Percentiles rank a stretch among this genome's conserved stretches.
Conservation (phyloP, 139 green algal genomes). For the Tetradesmus obliquus region DNA sequence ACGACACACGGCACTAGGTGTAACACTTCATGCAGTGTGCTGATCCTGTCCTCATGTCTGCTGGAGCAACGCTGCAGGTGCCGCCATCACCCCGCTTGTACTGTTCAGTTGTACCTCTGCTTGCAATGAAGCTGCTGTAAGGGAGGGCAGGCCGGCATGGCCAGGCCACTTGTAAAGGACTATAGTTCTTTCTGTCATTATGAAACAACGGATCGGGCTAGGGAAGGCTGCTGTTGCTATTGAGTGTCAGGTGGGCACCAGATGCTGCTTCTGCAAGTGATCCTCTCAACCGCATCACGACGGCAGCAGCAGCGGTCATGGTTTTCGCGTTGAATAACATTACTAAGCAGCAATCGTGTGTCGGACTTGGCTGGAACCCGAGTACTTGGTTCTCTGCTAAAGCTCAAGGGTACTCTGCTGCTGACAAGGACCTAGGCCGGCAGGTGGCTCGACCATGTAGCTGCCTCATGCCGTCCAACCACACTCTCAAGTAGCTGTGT, state of each 20-base stretch:
- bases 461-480: not conserved
- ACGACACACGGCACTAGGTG: too few relatives aligned
- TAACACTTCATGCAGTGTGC: not conserved
- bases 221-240: not conserved
- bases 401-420: not conserved
- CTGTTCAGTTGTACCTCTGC: conserved; percentile 38
- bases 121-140: conserved; percentile 47
- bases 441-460: not conserved
- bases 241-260: not conserved
- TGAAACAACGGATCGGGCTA: not conserved
- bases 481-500: not conserved
- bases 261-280: not conserved
- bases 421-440: not conserved
- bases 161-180: conserved; percentile 48
- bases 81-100: not conserved
- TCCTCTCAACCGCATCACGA: not conserved
- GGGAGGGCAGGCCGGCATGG: conserved; percentile 43
- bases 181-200: not conserved
- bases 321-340: not conserved
- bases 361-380: too few relatives aligned
- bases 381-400: not conserved
- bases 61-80: not conserved
- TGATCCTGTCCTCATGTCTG: not conserved
- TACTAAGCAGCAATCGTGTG: too few relatives aligned
- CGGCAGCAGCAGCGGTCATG: not conserved